These are phyloP conservation scores for Achaetomiella virescens DNA, from an alignment of 495 filamentous ascomycete genomes.

Conservation along the genomic window DNA sequence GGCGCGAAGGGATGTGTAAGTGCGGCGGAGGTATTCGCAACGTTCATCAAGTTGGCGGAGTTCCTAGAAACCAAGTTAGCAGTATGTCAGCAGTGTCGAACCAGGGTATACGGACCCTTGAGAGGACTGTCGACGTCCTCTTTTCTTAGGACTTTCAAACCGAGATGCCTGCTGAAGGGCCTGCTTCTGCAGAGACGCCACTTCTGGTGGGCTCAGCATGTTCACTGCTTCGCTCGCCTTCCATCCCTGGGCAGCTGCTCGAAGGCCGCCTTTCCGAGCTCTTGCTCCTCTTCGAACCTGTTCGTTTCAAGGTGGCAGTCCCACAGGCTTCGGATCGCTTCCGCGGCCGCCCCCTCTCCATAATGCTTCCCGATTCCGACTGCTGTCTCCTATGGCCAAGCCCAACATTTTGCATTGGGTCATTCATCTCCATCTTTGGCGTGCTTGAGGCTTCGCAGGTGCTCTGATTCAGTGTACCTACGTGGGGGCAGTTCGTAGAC, in stretches of 20 bases:
- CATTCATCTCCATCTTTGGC: constrained; percentile 30
- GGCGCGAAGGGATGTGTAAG: constrained; percentile 58
- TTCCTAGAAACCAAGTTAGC: constrained; percentile 42
- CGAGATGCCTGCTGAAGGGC: constrained; percentile 56
- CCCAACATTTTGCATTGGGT: constrained; percentile 24
- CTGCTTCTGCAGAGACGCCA: constrained; percentile 52
- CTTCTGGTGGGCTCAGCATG: constrained; percentile 44
- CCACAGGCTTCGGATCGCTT: constrained; percentile 39
- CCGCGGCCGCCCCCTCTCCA: constrained; percentile 53
- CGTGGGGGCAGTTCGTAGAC: constrained; percentile 16
- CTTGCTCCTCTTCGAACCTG: constrained; percentile 33
- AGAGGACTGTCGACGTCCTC: constrained; percentile 61
- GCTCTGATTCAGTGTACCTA: constrained; percentile 24
- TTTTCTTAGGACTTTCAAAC: constrained; percentile 61
- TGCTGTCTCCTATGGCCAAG: constrained; percentile 39
- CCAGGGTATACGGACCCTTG: constrained; percentile 43
- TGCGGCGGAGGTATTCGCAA: constrained; percentile 65
- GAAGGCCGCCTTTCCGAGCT: constrained; percentile 46
- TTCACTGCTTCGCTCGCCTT: constrained; percentile 45
- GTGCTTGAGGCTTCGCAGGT: constrained; percentile 19
- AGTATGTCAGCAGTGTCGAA: background rate
- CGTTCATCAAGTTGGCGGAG: constrained; percentile 63
- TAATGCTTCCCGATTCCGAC: constrained; percentile 53
- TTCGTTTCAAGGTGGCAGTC: constrained; percentile 25
- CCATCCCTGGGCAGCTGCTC: constrained; percentile 54